Base-by-base conservation (phyloP, 1,139 yeast species). In the Magnusiomyces fungicola region DNA sequence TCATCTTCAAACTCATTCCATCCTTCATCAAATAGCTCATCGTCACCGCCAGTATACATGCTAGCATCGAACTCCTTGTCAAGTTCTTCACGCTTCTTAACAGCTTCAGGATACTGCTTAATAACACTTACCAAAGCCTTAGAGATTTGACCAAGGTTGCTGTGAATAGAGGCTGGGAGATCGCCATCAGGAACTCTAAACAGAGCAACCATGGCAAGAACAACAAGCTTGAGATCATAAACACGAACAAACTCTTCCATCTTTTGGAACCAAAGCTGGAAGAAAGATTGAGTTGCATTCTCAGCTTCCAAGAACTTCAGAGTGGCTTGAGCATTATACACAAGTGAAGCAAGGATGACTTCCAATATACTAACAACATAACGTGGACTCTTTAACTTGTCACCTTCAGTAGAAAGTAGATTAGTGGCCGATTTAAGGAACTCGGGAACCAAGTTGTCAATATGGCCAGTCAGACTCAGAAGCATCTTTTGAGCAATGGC, bases 211-310 rank as follows among this genome's bases (percentile, higher is more conserved):
- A 85, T 64, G 0, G 95, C 94, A 56, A 90, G 67, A 2, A 79
- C 71, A 1, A 87, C 78, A 40, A 92, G 68, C 65, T 89, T 89
- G 65, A 88, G 74, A 66, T 90, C 97, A 59, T 77, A 86, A 2
- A 88, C 95, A 53, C 96, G 72, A n/a, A 75, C 72, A 57, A 84
- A 74, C 40, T 71, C 69, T 3, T 82, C 77, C 48, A 80, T 70
- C 36, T 64, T 71, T 43, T 74, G 69, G 58, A 87, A 76, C 97
- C 97, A 92, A 41, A 73, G 64, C 40, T 73, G 72, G 60, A 90
- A 79, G 60, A 88, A 81, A 2, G 67, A 59, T 23, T 71, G 71
- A 9, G 80, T 65, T 47, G 73, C 70, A 21, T 73, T 68, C 16
- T 66, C 61, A 46, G 74, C 72, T 53, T 75, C 73, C 50, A 92